A percentile compares a stretch with the other conserved stretches of the same genome.
Evolutionary conservation across 169 alveolate species (phyloP).

Genomic region (Eimeria tenella): DNA sequence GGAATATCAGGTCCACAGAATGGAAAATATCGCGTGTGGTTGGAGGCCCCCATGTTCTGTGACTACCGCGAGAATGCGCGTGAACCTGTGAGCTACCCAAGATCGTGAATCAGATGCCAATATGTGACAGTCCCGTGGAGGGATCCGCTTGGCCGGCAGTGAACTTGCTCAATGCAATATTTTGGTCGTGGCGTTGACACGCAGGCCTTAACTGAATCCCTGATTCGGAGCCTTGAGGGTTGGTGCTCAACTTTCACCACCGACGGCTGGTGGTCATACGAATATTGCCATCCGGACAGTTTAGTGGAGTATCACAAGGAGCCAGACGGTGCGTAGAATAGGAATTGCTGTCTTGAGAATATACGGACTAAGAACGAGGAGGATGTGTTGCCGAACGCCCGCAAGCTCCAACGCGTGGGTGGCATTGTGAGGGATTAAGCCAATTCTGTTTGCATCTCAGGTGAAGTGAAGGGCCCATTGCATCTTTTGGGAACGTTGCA

Average conservation of each 20-base stretch:
- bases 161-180: too few species aligned
- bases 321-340: background rate
- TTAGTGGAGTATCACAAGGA: slow-evolving; percentile 66
- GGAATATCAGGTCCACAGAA: slow-evolving; percentile 29
- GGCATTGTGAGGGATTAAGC: background rate
- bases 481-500: slow-evolving; percentile 73
- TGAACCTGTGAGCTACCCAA: slow-evolving; percentile 40
- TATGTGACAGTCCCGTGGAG: too few species aligned
- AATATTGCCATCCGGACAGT: slow-evolving; percentile 76
- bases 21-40: slow-evolving; percentile 46
- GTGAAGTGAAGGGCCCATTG: slow-evolving; percentile 66
- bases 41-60: slow-evolving; percentile 78
- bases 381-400: background rate
- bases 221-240: slow-evolving; percentile 74
- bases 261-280: slow-evolving; percentile 72
- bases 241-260: slow-evolving; percentile 77
- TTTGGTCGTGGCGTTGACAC: background rate
- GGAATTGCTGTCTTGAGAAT: background rate
- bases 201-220: slow-evolving; percentile 70
- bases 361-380: background rate
- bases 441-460: background rate
- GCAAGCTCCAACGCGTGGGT: background rate
- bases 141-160: too few species aligned
- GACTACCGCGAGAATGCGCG: slow-evolving; percentile 63
- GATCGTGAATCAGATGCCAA: too few species aligned